These are phyloP conservation scores for Oryza glaberrima DNA, from an alignment of 176 grass and related monocot species.

Conservation along the genomic window DNA sequence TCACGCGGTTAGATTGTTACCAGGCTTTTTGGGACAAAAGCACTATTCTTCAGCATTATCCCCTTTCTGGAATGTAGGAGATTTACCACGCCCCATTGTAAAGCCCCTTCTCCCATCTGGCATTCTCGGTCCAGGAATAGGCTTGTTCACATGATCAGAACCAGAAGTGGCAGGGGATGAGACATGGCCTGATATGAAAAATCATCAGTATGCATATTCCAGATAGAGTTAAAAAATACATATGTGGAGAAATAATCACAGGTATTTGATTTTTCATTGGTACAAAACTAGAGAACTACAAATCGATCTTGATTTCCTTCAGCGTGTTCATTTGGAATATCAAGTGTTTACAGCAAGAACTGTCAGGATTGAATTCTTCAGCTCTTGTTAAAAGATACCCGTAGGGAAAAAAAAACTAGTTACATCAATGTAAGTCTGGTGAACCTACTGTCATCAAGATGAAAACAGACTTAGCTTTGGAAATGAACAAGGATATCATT, in stretches of 20 bases:
- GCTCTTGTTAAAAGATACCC: neutral
- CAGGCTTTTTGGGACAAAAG: neutral
- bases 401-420: neutral
- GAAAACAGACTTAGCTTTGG: neutral
- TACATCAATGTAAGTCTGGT: neutral
- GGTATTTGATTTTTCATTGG: neutral
- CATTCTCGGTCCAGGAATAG: constrained; percentile 81
- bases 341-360: neutral
- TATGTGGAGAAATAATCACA: neutral
- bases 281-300: constrained; percentile 1
- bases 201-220: neutral
- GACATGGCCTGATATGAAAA: constrained; percentile 13
- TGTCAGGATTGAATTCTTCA: constrained; percentile 9
- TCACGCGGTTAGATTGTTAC: constrained; percentile 8
- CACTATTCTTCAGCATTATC: constrained; percentile 46
- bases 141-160: constrained; percentile 55
- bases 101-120: constrained; percentile 88
- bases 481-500: constrained; percentile 8
- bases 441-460: neutral
- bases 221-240: neutral
- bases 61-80: constrained; percentile 25
- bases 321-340: neutral
- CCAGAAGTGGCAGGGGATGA: constrained; percentile 31
- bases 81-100: constrained; percentile 73
- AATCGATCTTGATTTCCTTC: neutral